Evolutionary conservation across 2,329 filamentous ascomycete species (phyloP).

Genomic region (Apiospora aurea): DNA sequence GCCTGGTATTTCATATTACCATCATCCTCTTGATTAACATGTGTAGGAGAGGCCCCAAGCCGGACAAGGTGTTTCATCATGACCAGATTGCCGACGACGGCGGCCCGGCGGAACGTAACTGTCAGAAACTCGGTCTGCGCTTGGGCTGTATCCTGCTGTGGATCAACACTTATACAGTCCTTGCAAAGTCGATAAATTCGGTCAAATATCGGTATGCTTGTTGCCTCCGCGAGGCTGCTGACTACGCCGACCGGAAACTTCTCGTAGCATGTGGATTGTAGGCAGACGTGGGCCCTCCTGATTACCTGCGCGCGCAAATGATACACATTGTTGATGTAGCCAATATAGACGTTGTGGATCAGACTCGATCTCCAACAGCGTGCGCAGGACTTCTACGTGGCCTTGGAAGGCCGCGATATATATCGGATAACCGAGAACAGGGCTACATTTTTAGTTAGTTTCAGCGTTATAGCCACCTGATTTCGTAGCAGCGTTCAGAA

Average conservation of each 20-base stretch:
- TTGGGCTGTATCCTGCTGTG: background rate
- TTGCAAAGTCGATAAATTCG: background rate
- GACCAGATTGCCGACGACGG: background rate
- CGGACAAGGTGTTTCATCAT: slow-evolving; percentile 7
- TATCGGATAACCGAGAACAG: background rate
- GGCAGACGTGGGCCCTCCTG: background rate
- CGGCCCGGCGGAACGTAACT: background rate
- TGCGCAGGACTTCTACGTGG: background rate
- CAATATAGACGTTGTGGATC: too few species aligned
- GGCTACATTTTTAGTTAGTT: too few species aligned
- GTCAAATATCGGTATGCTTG: background rate
- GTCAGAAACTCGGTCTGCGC: background rate
- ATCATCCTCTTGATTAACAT: too few species aligned
- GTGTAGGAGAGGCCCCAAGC: background rate
- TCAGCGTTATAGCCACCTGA: too few species aligned
- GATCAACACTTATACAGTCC: background rate
- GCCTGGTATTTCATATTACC: too few species aligned
- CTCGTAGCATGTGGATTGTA: background rate
- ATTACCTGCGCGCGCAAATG: too few species aligned
- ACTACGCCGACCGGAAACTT: background rate
- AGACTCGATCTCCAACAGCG: background rate
- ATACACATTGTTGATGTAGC: too few species aligned
- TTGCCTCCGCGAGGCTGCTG: background rate
- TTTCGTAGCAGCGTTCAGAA: too few species aligned
- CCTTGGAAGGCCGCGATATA: background rate